Conservation (phyloP, 2,329 filamentous ascomycete species). For the Orbilia ellipsospora region DNA sequence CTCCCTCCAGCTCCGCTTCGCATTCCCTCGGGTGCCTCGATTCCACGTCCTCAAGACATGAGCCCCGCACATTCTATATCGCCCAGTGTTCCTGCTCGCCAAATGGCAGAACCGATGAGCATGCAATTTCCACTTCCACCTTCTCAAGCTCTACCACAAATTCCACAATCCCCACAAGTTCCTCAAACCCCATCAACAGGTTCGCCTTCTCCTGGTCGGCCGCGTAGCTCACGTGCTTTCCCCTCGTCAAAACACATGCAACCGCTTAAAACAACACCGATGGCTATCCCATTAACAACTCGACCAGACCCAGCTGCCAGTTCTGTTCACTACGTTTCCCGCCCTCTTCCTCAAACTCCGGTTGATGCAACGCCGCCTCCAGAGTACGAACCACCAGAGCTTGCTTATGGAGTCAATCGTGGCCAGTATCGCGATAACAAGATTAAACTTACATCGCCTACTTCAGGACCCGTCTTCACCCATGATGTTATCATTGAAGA, state of each 20-base stretch:
- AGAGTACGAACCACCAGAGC: constrained; percentile 40
- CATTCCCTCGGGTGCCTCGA: constrained; percentile 17
- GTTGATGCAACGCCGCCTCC: constrained; percentile 48
- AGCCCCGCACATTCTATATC: constrained; percentile 34
- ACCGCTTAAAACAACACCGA: constrained; percentile 47
- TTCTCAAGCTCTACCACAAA: constrained; percentile 8
- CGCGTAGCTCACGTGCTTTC: constrained; percentile 38
- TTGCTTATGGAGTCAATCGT: constrained; percentile 15
- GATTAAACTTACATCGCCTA: constrained; percentile 38
- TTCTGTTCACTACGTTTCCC: constrained; percentile 40
- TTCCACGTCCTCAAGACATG: constrained; percentile 27
- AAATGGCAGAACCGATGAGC: constrained; percentile 27
- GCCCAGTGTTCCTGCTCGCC: constrained; percentile 32
- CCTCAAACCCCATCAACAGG: neutral
- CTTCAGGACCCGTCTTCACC: constrained; percentile 24
- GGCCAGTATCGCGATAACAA: constrained; percentile 46
- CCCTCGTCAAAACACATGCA: constrained; percentile 45
- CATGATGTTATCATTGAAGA: constrained; percentile 50
- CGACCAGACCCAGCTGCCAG: constrained; percentile 32
- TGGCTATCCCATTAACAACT: constrained; percentile 41
- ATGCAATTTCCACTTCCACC: constrained; percentile 51
- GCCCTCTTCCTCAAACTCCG: constrained; percentile 47
- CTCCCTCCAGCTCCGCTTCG: constrained; percentile 30
- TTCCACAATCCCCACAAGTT: neutral
- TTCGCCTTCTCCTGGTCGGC: constrained; percentile 26